These are phyloP conservation scores for Entomortierella parvispora DNA, from an alignment of 192 early-diverging fungal species.

Conservation along the genomic window DNA sequence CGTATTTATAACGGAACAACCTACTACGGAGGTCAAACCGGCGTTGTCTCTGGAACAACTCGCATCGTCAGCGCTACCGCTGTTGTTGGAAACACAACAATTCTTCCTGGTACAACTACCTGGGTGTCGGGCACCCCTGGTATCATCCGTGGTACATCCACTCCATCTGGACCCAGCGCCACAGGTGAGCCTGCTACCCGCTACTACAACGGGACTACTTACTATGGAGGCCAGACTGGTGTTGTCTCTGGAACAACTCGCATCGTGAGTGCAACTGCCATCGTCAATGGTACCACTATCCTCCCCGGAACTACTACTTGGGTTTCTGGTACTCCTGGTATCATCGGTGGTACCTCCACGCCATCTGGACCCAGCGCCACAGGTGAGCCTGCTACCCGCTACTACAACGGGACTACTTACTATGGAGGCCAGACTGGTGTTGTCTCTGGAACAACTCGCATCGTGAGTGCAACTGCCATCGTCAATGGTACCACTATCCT, in stretches of 20 bases:
- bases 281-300: background rate
- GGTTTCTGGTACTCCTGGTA: conserved; percentile 2
- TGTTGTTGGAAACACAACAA: background rate
- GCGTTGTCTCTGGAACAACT: conserved; percentile 11
- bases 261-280: conserved; percentile 4
- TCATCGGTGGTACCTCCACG: background rate
- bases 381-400: background rate
- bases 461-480: conserved; percentile 1
- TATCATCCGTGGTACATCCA: background rate
- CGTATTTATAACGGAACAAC: conserved; percentile 9
- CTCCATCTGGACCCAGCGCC: background rate
- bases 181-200: background rate
- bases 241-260: conserved; percentile 13
- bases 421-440: conserved; percentile 10
- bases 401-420: conserved; percentile 4
- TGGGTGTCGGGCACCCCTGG: conserved; percentile 7
- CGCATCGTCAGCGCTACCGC: conserved; percentile 10
- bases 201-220: conserved; percentile 10
- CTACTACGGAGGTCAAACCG: conserved; percentile 15
- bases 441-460: conserved; percentile 9
- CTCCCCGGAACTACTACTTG: conserved; percentile 1
- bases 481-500: conserved; percentile 10
- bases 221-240: conserved; percentile 11
- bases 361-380: background rate
- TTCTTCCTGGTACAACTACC: conserved; percentile 3